Conservation (phyloP, 208 protist genomes). For the Trypanosoma melophagium region DNA sequence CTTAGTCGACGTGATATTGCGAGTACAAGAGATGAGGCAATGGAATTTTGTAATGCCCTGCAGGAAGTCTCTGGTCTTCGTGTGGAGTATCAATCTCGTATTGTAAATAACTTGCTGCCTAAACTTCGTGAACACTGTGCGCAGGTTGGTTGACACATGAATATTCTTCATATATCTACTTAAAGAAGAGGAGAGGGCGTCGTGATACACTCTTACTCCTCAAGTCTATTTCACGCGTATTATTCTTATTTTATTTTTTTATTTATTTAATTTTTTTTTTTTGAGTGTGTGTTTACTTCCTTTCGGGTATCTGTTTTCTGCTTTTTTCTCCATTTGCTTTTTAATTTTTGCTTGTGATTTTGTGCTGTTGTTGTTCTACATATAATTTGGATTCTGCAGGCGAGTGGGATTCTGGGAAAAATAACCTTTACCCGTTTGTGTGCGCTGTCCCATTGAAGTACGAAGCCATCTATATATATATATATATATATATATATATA, state of each 20-base stretch:
- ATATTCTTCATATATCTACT: too few relatives aligned
- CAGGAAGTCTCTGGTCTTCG: constrained; percentile 48
- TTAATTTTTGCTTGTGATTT: too few relatives aligned
- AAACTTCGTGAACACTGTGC: constrained; percentile 41
- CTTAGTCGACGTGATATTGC: constrained; percentile 43
- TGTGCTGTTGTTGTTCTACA: neutral
- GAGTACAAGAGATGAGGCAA: constrained; percentile 32
- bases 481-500: too few relatives aligned
- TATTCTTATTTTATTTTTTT: constrained; percentile 2
- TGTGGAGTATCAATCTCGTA: constrained; percentile 49
- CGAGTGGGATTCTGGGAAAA: too few relatives aligned
- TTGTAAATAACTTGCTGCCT: constrained; percentile 49
- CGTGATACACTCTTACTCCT: too few relatives aligned
- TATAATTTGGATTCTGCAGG: too few relatives aligned
- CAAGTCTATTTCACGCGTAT: too few relatives aligned
- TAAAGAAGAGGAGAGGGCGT: too few relatives aligned
- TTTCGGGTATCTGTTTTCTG: neutral
- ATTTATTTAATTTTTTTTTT: constrained; percentile 7
- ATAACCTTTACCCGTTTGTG: too few relatives aligned
- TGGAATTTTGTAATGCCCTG: constrained; percentile 36
- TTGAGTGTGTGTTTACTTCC: neutral
- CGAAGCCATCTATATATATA: too few relatives aligned
- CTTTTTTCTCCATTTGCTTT: neutral
- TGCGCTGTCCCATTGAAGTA: too few relatives aligned
- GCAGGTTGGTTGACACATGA: neutral